Percentiles rank a stretch among this genome's conserved stretches.
Conservation (phyloP, 2,329 filamentous ascomycete genomes). For the Verticillium albo-atrum region DNA sequence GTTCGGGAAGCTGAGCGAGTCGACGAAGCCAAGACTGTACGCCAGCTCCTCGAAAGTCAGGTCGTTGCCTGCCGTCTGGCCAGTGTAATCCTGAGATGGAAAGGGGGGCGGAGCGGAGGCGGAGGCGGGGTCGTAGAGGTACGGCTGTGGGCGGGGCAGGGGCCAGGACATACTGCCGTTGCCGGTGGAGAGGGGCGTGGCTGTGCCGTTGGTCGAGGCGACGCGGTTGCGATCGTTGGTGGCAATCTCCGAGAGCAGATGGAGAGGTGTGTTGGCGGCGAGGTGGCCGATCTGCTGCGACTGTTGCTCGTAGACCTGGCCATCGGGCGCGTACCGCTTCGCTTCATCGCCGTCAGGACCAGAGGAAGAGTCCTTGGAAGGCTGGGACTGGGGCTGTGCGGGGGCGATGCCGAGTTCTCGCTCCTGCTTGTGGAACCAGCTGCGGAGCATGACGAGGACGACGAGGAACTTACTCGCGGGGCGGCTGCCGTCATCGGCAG, state of each 20-base stretch:
- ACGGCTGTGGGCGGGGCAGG: constrained; percentile 1
- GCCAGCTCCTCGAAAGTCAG: constrained; percentile 11
- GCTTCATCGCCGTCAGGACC: background rate
- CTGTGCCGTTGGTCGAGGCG: background rate
- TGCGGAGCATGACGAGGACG: constrained; percentile 64
- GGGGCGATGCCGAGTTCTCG: constrained; percentile 14
- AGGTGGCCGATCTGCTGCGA: constrained; percentile 20
- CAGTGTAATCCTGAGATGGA: background rate
- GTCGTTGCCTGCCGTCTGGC: background rate
- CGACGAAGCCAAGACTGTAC: constrained; percentile 5
- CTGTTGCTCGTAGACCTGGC: constrained; percentile 10
- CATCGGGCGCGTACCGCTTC: background rate
- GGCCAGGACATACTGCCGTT: background rate
- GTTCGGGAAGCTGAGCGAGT: background rate
- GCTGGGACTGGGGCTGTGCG: too few relatives aligned
- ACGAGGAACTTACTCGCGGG: constrained; percentile 67
- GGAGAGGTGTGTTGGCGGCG: constrained; percentile 46
- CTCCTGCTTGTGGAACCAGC: constrained; percentile 59
- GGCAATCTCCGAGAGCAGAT: constrained; percentile 54
- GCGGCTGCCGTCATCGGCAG: constrained; percentile 58
- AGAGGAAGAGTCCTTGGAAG: background rate
- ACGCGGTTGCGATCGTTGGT: constrained; percentile 29
- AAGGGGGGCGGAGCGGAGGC: constrained; percentile 5
- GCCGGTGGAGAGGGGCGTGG: background rate
- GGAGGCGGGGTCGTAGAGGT: constrained; percentile 8